Evolutionary conservation across 2,329 filamentous ascomycete genomes (phyloP), one percentile per base, ranked within the genome.

Genomic region (Beauveria sp.): DNA sequence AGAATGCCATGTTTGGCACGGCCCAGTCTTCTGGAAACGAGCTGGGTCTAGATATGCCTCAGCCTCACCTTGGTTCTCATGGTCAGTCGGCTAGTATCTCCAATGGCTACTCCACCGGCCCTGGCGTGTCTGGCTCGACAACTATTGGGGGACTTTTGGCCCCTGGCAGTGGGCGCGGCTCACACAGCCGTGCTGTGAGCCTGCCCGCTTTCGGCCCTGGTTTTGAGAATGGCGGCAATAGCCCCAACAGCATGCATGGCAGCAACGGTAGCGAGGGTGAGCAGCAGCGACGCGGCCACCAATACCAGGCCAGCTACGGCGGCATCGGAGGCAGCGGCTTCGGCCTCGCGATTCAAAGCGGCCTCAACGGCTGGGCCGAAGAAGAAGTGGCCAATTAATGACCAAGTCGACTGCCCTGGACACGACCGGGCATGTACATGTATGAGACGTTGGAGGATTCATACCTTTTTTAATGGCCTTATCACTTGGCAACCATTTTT

Each of bases 161-260:
- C 3, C 90, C 90, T 2, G 85, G 84, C 56, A 87, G 84, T 59
- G 72, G 76, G 16, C 80, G 85, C 40, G 78, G 81, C 37, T 83
- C 84, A 64, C 85, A 88, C 73, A 93, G 85, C 70, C 88, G 94
- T 43, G 92, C 94, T 40, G 91, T 97, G 63, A 96, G 92, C 72
- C 79, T 99, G 69, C 94, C 94, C 1, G 85, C 83, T 5, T 80
- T 89, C 59, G 85, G 84, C 0, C 84, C 84, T 20, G 83, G 82
- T 18, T 84, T 85, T 59, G 83, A 86, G 72, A 86, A 86, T 58
- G 81, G 82, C 48, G 79, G 78, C 60, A 80, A 76, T 64, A 81
- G 79, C 71, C 77, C 79, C 46, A 78, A 76, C 67, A 79, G 78
- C 65, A 70, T 77, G 22, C 75, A 77, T 20, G 79, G 78, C 18